A percentile compares a stretch with the other conserved stretches of the same genome.
Evolutionary conservation across 2,329 filamentous ascomycete species (phyloP).

Genomic region (Teratosphaeria viscida): DNA sequence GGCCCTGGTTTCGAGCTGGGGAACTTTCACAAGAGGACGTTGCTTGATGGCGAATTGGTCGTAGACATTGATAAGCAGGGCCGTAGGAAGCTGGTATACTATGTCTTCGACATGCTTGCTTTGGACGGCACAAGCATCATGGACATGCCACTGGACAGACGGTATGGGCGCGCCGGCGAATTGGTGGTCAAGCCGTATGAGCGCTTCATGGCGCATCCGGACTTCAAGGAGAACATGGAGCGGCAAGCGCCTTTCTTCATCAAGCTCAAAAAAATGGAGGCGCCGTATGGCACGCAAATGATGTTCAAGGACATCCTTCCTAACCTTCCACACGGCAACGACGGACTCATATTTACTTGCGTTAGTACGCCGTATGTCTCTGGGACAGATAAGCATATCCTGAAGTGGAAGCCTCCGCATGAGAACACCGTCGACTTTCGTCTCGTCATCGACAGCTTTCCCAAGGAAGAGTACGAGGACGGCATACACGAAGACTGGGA

Average conservation of each 20-base stretch:
- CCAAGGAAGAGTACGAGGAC: conserved; percentile 42
- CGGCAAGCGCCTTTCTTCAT: conserved; percentile 67
- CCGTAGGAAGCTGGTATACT: conserved; percentile 61
- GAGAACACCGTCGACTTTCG: conserved; percentile 95
- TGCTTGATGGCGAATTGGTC: conserved; percentile 90
- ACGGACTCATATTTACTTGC: conserved; percentile 97
- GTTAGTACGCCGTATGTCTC: conserved; percentile 73
- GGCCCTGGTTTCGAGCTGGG: conserved; percentile 28
- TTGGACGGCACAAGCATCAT: conserved; percentile 66
- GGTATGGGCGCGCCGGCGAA: conserved; percentile 68
- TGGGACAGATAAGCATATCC: conserved; percentile 83
- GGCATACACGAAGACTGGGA: conserved; percentile 58
- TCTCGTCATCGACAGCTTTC: conserved; percentile 63
- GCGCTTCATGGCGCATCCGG: conserved; percentile 34
- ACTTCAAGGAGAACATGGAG: conserved; percentile 57
- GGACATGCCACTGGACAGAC: conserved; percentile 73
- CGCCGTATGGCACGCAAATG: conserved; percentile 78
- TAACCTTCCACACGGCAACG: conserved; percentile 79
- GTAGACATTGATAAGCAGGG: conserved; percentile 63
- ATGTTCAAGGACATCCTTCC: conserved; percentile 87
- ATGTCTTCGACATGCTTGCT: conserved; percentile 88
- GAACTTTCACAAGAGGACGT: conserved; percentile 65
- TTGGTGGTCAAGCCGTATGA: conserved; percentile 16
- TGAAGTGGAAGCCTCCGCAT: conserved; percentile 94
- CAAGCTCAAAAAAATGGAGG: conserved; percentile 80